phyloP scores from a whole-genome alignment of 345 rosid genomes.

The Hibiscus mutabilis region DNA sequence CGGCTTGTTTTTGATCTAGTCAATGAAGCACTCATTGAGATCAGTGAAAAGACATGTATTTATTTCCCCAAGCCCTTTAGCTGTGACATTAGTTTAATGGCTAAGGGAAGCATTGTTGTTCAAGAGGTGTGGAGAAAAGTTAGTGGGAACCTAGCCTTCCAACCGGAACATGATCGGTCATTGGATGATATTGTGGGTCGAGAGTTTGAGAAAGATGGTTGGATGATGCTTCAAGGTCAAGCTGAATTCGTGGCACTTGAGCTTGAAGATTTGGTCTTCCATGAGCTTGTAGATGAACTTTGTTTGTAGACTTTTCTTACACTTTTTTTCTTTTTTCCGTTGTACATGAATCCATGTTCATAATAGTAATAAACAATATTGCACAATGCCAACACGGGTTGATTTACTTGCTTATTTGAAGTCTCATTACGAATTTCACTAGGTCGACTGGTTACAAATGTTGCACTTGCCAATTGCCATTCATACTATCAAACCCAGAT shows the following conservation, averaged over 20 bases:
- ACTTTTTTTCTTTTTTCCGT: not conserved
- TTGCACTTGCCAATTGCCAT: too few species aligned
- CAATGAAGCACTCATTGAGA: constrained; percentile 50
- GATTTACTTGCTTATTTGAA: too few species aligned
- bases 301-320: too few species aligned
- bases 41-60: constrained; percentile 29
- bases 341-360: not conserved
- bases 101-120: constrained; percentile 36
- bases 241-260: constrained; percentile 59
- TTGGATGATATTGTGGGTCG: constrained; percentile 50
- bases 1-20: constrained; percentile 58
- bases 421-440: too few species aligned
- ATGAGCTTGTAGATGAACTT: constrained; percentile 49
- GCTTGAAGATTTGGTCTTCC: constrained; percentile 64
- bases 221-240: constrained; percentile 57
- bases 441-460: too few species aligned
- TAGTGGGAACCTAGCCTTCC: constrained; percentile 21
- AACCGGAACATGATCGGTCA: constrained; percentile 34
- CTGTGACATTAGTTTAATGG: constrained; percentile 19
- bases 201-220: constrained; percentile 54
- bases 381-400: too few species aligned
- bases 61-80: constrained; percentile 50
- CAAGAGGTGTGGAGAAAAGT: constrained; percentile 68
- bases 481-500: too few species aligned
- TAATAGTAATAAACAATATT: too few species aligned